Evolutionary conservation across 2,329 filamentous ascomycete genomes (phyloP), one percentile per base, ranked within the genome.

Genomic region (Colletotrichum zoysiae): DNA sequence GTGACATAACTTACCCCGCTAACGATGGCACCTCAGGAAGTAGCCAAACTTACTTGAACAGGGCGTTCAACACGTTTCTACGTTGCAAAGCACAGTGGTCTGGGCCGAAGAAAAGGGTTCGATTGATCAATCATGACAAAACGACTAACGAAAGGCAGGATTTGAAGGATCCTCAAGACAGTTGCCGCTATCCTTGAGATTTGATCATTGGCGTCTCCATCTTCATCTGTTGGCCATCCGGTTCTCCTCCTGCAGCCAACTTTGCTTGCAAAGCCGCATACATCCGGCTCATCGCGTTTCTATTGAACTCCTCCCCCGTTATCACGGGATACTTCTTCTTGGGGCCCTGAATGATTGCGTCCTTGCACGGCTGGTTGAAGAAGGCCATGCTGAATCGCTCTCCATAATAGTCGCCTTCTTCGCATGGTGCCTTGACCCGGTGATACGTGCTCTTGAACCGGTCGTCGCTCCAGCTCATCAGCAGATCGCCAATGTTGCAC

Each of bases 391-490:
- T 90, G 77, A 90, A 92, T 53, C 90, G 84, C 74, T 87, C 85
- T 6, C 88, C 88, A 75, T 86, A 91, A 77, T 86, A 89, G 75
- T 86, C 84, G 57, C 86, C 83, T 0, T 82, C 81, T 74, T 90
- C 87, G 38, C 80, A 83, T 0, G 89, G 89, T 1, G 89, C 88
- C 79, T 89, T 90, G 70, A 92, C 89, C 4, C 89, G 85, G 79
- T 92, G 90, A 65, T 90, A 89, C 0, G 89, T 91, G 51, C 86
- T 89, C 80, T 91, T 92, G 82, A 92, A 91, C 26, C 89, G 85
- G 78, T 92, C 90, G 76, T 92, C 90, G 38, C 85, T 88, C 89
- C 90, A 91, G 53, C 84, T 86, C 90, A 92, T 91, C 20, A 92
- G 82, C 66, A 92, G 81, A 76, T 92, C 90, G 5, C 90, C 90